A percentile compares a stretch with the other conserved stretches of the same genome.
Evolutionary conservation across 768 basidiomycete species (phyloP).

Genomic region (Lyophyllum shimeji): DNA sequence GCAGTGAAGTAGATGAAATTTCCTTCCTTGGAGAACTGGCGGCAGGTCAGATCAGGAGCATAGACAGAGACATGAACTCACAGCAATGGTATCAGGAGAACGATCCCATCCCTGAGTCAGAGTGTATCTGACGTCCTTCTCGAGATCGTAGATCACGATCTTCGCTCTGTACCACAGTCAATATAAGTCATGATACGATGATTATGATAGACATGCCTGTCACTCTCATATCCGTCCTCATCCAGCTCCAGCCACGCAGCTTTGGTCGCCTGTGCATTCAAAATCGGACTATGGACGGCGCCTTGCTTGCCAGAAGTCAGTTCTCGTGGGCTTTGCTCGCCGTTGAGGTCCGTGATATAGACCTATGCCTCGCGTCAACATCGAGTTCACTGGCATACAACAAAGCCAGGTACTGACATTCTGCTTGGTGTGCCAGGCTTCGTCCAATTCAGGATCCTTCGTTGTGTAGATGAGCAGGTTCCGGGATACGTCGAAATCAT

Average conservation of each 20-base stretch:
- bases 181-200: neutral
- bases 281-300: slow-evolving; percentile 72
- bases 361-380: slow-evolving; percentile 40
- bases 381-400: neutral
- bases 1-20: slow-evolving; percentile 69
- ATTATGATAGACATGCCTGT: slow-evolving; percentile 46
- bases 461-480: slow-evolving; percentile 78
- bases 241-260: slow-evolving; percentile 88
- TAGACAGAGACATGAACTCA: slow-evolving; percentile 30
- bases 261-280: slow-evolving; percentile 66
- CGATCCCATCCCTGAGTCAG: slow-evolving; percentile 87
- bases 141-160: slow-evolving; percentile 77
- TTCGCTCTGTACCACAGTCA: slow-evolving; percentile 48
- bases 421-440: slow-evolving; percentile 88
- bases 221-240: slow-evolving; percentile 87
- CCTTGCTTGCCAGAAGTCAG: slow-evolving; percentile 86
- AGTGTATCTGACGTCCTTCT: slow-evolving; percentile 63
- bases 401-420: slow-evolving; percentile 45
- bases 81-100: slow-evolving; percentile 61
- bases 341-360: slow-evolving; percentile 63
- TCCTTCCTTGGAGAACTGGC: slow-evolving; percentile 74
- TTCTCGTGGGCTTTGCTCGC: slow-evolving; percentile 51
- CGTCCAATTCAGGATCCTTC: slow-evolving; percentile 76
- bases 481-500: slow-evolving; percentile 75
- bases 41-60: slow-evolving; percentile 4